phyloP scores from a whole-genome alignment of 202 grass and related monocot species.

The Carex arenaria region DNA sequence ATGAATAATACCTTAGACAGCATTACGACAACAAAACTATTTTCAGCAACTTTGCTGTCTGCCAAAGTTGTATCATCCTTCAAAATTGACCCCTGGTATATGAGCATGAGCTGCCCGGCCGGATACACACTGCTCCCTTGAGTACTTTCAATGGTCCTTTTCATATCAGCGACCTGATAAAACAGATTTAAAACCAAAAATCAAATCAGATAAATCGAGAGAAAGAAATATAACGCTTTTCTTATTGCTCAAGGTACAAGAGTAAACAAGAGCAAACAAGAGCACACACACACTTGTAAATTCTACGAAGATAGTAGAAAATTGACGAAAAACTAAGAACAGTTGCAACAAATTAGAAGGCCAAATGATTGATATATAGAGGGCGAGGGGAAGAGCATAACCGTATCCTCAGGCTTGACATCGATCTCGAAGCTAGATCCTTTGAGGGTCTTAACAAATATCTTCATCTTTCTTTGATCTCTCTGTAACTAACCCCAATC shows the following conservation, averaged over 20 bases:
- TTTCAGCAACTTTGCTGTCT: constrained; percentile 69
- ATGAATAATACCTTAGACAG: constrained; percentile 48
- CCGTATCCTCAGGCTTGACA: constrained; percentile 45
- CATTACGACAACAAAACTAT: constrained; percentile 88
- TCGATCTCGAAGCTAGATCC: constrained; percentile 84
- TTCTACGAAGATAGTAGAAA: not conserved
- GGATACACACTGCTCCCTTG: constrained; percentile 67
- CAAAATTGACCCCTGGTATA: constrained; percentile 71
- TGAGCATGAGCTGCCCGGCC: constrained; percentile 78
- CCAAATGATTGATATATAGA: not conserved
- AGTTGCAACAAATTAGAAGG: not conserved
- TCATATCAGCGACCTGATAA: constrained; percentile 63
- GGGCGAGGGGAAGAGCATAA: constrained; percentile 20
- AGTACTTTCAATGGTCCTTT: constrained; percentile 57
- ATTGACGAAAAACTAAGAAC: not conserved
- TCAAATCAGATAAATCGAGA: not conserved
- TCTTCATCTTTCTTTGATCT: constrained; percentile 46
- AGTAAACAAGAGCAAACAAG: not conserved
- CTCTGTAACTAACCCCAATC: not conserved
- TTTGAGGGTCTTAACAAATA: constrained; percentile 82
- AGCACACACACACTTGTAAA: not conserved
- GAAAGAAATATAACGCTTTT: not conserved
- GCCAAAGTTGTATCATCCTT: constrained; percentile 75
- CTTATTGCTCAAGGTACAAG: not conserved
- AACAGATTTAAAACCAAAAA: constrained; percentile 25